Conservation (phyloP, 192 early-diverging fungal species). For the Rhizoclosmatium sp. region DNA sequence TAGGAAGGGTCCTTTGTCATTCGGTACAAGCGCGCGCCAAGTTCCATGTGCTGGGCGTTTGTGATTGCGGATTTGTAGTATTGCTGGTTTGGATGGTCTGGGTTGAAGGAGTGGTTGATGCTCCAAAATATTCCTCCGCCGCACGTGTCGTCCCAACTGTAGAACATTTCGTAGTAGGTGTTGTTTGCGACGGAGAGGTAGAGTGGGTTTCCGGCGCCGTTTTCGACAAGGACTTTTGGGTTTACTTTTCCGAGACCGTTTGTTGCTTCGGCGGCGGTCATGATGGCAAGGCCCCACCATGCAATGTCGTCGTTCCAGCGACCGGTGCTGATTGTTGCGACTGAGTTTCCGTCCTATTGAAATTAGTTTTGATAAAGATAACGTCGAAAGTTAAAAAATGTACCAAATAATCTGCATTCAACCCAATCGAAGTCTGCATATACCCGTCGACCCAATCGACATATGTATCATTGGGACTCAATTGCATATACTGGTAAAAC, state of each 20-base stretch:
- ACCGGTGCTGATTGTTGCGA: slow-evolving; percentile 20
- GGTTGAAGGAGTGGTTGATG: not conserved
- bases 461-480: slow-evolving; percentile 1
- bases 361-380: not conserved
- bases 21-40: slow-evolving; percentile 44
- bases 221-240: not conserved
- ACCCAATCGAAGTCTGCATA: not conserved
- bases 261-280: slow-evolving; percentile 31
- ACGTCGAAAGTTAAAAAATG: too few relatives aligned
- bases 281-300: slow-evolving; percentile 26
- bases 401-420: too few relatives aligned
- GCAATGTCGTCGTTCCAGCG: slow-evolving; percentile 40
- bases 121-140: slow-evolving; percentile 57
- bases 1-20: slow-evolving; percentile 41
- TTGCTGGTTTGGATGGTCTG: not conserved
- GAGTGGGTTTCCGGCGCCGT: slow-evolving; percentile 2
- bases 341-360: not conserved
- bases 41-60: slow-evolving; percentile 44
- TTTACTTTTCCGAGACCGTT: not conserved
- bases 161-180: slow-evolving; percentile 46
- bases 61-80: slow-evolving; percentile 56
- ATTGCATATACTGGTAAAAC: slow-evolving; percentile 27
- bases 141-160: slow-evolving; percentile 48
- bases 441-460: not conserved
- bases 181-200: slow-evolving; percentile 35